phyloP scores from a whole-genome alignment of 2,329 filamentous ascomycete species.

The Penicillium paneum region DNA sequence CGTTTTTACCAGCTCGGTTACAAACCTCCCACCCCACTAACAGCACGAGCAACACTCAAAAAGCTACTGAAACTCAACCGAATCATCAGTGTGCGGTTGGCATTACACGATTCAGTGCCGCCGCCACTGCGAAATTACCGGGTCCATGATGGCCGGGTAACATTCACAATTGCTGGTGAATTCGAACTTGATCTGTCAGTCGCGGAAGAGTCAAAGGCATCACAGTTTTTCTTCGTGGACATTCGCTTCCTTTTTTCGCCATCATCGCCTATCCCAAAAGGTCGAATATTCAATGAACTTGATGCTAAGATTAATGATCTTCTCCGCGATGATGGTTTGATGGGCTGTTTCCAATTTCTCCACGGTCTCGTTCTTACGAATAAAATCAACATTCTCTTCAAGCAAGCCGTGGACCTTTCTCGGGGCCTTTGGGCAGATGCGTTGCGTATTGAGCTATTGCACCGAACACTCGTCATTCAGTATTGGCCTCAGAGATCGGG shows the following conservation, averaged over 20 bases:
- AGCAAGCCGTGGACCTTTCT: slow-evolving; percentile 70
- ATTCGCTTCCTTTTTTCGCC: slow-evolving; percentile 80
- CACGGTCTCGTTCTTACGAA: slow-evolving; percentile 86
- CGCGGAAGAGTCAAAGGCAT: slow-evolving; percentile 75
- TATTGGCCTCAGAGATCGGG: slow-evolving; percentile 77
- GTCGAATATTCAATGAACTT: slow-evolving; percentile 62
- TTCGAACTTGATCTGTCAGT: slow-evolving; percentile 94
- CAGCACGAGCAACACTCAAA: slow-evolving; percentile 67
- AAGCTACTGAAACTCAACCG: slow-evolving; percentile 81
- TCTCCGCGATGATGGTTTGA: slow-evolving; percentile 67
- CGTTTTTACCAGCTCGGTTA: slow-evolving; percentile 62
- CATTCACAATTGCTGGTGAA: slow-evolving; percentile 76
- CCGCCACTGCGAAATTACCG: slow-evolving; percentile 71
- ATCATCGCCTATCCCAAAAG: slow-evolving; percentile 59
- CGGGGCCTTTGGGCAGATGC: slow-evolving; percentile 73
- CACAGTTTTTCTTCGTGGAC: slow-evolving; percentile 93
- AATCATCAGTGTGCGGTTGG: slow-evolving; percentile 75
- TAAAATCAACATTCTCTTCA: slow-evolving; percentile 78
- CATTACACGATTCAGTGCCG: slow-evolving; percentile 79
- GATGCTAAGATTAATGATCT: slow-evolving; percentile 70
- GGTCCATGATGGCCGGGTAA: slow-evolving; percentile 82
- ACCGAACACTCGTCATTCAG: slow-evolving; percentile 79
- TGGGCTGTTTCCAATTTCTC: slow-evolving; percentile 78
- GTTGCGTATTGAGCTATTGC: slow-evolving; percentile 72
- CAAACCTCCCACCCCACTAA: slow-evolving; percentile 68